phyloP scores from a whole-genome alignment of 2,329 filamentous ascomycete species.

The Epichloe elymi region DNA sequence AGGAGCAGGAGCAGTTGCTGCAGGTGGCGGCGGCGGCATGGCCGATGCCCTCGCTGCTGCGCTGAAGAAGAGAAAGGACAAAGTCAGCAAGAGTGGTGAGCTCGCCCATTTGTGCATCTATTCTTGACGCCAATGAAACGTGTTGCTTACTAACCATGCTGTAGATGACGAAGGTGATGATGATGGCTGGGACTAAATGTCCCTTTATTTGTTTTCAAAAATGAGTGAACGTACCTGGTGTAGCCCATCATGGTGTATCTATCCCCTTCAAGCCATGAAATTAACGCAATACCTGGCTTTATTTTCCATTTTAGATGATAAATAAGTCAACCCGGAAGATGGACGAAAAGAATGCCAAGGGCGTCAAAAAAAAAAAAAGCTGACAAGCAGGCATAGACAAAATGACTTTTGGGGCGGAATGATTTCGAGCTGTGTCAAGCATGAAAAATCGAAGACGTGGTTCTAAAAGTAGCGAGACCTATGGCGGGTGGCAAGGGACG shows the following conservation, averaged over 20 bases:
- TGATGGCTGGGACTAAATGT: constrained; percentile 50
- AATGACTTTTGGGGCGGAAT: not conserved
- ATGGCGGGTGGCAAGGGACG: not conserved
- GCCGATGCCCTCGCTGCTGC: constrained; percentile 72
- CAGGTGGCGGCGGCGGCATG: constrained; percentile 51
- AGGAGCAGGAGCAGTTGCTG: constrained; percentile 12
- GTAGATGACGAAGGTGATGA: constrained; percentile 66
- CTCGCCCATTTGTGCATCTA: constrained; percentile 14
- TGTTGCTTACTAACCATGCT: constrained; percentile 5
- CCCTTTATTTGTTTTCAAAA: constrained; percentile 8
- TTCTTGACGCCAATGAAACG: not conserved
- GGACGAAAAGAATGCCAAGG: not conserved
- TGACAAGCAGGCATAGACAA: not conserved
- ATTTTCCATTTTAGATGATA: too few relatives aligned
- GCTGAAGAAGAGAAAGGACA: constrained; percentile 73
- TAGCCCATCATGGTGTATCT: too few relatives aligned
- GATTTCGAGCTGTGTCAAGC: not conserved
- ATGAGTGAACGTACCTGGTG: not conserved
- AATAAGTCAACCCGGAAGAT: not conserved
- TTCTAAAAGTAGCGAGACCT: not conserved
- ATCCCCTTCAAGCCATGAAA: not conserved
- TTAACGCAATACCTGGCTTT: too few relatives aligned
- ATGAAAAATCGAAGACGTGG: constrained; percentile 1
- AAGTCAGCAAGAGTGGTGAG: constrained; percentile 91
- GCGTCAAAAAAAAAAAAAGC: not conserved